These are phyloP conservation scores for Elongisporangium undulatum DNA, from an alignment of 352 stramenopile genomes.

Conservation along the genomic window DNA sequence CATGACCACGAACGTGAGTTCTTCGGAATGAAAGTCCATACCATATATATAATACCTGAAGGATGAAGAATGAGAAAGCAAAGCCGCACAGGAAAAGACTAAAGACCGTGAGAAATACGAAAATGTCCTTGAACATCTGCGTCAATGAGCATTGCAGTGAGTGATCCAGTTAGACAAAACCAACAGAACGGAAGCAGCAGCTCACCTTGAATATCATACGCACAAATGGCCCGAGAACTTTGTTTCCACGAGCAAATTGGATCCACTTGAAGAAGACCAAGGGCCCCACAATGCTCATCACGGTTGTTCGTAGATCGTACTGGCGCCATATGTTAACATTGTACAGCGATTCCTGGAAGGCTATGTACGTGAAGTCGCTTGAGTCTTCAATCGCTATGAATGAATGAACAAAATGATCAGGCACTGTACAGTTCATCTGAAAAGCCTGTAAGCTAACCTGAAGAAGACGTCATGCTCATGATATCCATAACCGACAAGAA, in stretches of 20 bases:
- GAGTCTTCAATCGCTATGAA: background rate
- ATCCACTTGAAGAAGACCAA: conserved; percentile 84
- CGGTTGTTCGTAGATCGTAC: conserved; percentile 70
- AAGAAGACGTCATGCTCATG: conserved; percentile 25
- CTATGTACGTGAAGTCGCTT: conserved; percentile 44
- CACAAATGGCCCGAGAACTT: conserved; percentile 66
- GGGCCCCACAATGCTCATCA: conserved; percentile 75
- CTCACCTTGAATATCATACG: conserved; percentile 82
- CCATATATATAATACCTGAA: conserved; percentile 62
- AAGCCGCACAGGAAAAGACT: conserved; percentile 70
- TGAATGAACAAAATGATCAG: background rate
- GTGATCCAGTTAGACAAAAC: background rate
- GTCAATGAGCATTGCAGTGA: background rate
- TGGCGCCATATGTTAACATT: conserved; percentile 39
- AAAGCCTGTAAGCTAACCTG: conserved; percentile 12
- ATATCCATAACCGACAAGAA: conserved; percentile 52
- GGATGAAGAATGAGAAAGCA: conserved; percentile 78
- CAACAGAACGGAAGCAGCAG: background rate
- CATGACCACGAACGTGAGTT: background rate
- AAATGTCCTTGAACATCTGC: conserved; percentile 81
- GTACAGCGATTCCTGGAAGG: conserved; percentile 64
- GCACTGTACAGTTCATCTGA: too few species aligned
- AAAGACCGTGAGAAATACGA: conserved; percentile 73
- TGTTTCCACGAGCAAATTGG: conserved; percentile 67
- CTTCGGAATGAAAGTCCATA: too few species aligned